phyloP scores from a whole-genome alignment of 495 filamentous ascomycete species.

The Neurospora sp. region DNA sequence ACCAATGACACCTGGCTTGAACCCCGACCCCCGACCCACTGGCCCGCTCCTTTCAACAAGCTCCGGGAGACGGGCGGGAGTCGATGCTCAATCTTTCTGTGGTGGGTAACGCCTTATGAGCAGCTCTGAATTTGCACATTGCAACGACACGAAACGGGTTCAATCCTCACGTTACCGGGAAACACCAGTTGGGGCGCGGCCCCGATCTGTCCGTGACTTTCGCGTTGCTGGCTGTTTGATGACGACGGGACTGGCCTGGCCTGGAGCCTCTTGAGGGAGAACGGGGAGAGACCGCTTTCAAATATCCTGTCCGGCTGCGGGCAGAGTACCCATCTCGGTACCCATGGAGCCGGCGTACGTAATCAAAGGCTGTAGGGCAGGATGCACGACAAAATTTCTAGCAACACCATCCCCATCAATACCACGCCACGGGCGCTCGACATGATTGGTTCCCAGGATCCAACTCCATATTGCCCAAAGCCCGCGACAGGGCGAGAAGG shows the following conservation, averaged over 20 bases:
- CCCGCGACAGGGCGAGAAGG: constrained; percentile 7
- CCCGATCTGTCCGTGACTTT: neutral
- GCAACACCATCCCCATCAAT: constrained; percentile 8
- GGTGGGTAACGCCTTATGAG: neutral
- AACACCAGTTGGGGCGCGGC: neutral
- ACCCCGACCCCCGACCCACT: neutral
- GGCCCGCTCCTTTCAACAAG: neutral
- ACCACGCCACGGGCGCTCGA: neutral
- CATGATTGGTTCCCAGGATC: constrained; percentile 9
- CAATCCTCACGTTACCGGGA: neutral
- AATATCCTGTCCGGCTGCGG: neutral
- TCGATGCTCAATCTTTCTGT: neutral
- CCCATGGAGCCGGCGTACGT: neutral
- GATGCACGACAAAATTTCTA: neutral
- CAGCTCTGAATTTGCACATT: neutral
- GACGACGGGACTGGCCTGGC: neutral
- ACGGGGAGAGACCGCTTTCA: neutral
- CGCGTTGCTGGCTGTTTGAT: neutral
- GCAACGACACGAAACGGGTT: neutral
- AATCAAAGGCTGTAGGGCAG: neutral
- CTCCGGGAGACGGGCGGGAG: neutral
- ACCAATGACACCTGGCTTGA: neutral
- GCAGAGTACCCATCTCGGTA: neutral
- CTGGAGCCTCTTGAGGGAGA: neutral
- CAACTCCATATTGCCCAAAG: constrained; percentile 8